Evolutionary conservation across 345 rosid species (phyloP).

Genomic region (Aurinia saxatilis): DNA sequence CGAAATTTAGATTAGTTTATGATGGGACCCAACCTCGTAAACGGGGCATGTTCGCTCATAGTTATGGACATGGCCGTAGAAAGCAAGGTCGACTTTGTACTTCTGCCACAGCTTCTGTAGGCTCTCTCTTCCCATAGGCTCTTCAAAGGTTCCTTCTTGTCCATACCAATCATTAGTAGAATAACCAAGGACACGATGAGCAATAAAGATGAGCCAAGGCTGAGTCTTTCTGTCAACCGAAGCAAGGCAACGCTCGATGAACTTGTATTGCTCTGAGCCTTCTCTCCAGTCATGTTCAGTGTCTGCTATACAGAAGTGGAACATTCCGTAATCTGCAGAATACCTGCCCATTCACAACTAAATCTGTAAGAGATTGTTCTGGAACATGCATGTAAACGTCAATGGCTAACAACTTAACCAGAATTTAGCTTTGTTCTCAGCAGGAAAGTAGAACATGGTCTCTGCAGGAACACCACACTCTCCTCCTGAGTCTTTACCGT

Average conservation of each 20-base stretch:
- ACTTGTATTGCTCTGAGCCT: constrained; percentile 58
- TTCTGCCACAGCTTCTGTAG: constrained; percentile 83
- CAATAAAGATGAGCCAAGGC: constrained; percentile 75
- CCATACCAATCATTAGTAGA: constrained; percentile 48
- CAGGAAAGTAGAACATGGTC: constrained; percentile 60
- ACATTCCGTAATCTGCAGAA: constrained; percentile 69
- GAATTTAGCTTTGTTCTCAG: constrained; percentile 56
- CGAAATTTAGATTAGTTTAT: not conserved
- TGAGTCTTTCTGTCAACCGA: constrained; percentile 67
- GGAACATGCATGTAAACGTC: not conserved
- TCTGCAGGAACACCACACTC: constrained; percentile 63
- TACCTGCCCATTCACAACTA: constrained; percentile 39
- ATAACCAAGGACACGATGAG: constrained; percentile 77
- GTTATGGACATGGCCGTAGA: constrained; percentile 79
- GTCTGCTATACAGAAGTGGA: constrained; percentile 74
- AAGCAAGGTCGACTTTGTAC: constrained; percentile 76
- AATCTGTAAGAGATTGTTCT: not conserved
- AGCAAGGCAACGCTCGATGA: constrained; percentile 65
- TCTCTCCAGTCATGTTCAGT: constrained; percentile 83
- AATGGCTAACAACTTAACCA: constrained; percentile 26
- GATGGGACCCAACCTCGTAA: constrained; percentile 44
- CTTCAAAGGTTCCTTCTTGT: constrained; percentile 51
- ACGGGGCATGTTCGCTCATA: constrained; percentile 77
- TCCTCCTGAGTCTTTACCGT: constrained; percentile 49
- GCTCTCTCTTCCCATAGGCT: constrained; percentile 74